Percentiles rank a stretch among this genome's conserved stretches.
These are phyloP conservation scores for Metschnikowia bowlesiae DNA, from an alignment of 805 yeast genomes.

Conservation along the genomic window DNA sequence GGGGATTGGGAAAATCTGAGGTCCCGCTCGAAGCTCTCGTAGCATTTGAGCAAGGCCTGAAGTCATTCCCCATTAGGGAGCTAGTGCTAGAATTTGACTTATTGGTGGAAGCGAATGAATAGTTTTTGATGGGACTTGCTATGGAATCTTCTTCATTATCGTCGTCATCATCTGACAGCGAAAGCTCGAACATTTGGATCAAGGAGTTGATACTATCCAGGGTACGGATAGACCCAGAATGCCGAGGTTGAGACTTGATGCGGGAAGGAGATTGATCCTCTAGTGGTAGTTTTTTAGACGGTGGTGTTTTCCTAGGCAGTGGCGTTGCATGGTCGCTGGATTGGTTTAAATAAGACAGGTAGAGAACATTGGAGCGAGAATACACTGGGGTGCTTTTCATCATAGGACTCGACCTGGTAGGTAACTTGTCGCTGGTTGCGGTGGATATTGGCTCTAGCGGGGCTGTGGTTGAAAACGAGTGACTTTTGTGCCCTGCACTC, in stretches of 20 bases:
- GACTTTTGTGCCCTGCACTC: neutral
- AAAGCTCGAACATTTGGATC: constrained; percentile 10
- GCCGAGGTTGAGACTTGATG: neutral
- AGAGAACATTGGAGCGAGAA: constrained; percentile 10
- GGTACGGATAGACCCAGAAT: constrained; percentile 4
- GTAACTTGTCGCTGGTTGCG: neutral
- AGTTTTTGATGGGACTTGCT: neutral
- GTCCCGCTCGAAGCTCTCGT: neutral
- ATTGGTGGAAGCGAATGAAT: neutral
- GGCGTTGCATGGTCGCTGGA: neutral
- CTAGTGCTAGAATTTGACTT: neutral
- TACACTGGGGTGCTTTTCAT: neutral
- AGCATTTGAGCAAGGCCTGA: neutral
- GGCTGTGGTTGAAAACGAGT: constrained; percentile 7
- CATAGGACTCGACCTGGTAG: neutral
- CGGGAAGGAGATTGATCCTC: neutral
- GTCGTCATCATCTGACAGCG: constrained; percentile 10
- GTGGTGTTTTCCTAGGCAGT: neutral
- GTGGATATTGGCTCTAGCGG: constrained; percentile 2
- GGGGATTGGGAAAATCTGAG: constrained; percentile 3
- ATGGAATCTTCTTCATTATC: neutral
- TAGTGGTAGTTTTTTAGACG: no score
- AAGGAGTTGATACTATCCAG: constrained; percentile 9
- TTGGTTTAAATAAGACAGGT: constrained; percentile 14
- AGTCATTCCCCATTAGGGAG: neutral